Conservation (phyloP, 2,329 filamentous ascomycete genomes). For the Metarhizium sp. region DNA sequence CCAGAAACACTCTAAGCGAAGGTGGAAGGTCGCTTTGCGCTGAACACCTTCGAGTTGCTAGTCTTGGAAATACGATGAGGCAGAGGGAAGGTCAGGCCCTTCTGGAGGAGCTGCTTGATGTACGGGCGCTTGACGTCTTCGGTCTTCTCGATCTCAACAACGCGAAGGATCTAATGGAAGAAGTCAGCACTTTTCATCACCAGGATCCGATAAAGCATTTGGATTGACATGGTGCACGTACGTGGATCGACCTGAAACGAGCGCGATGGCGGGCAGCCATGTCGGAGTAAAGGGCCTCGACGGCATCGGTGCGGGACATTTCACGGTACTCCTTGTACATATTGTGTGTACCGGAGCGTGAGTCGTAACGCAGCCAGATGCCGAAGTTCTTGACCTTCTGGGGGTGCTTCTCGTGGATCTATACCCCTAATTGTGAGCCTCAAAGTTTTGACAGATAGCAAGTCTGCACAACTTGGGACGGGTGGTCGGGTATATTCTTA, state of each 20-base stretch:
- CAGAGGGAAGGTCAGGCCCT: slow-evolving; percentile 96
- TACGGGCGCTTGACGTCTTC: slow-evolving; percentile 96
- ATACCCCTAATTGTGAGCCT: slow-evolving; percentile 7
- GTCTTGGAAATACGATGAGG: slow-evolving; percentile 88
- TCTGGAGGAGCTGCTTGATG: slow-evolving; percentile 96
- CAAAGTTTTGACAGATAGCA: background rate
- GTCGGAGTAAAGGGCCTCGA: slow-evolving; percentile 97
- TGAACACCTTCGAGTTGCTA: slow-evolving; percentile 83
- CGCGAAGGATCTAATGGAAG: slow-evolving; percentile 75
- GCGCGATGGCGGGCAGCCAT: slow-evolving; percentile 97
- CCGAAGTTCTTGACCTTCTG: slow-evolving; percentile 99
- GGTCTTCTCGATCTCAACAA: slow-evolving; percentile 91
- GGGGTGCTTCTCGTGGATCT: slow-evolving; percentile 99
- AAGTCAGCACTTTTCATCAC: slow-evolving; percentile 4
- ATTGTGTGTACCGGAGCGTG: slow-evolving; percentile 99
- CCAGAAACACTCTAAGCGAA: slow-evolving; percentile 75
- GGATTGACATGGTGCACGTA: slow-evolving; percentile 42
- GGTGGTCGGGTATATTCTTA: slow-evolving; percentile 30
- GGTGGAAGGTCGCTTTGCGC: slow-evolving; percentile 86
- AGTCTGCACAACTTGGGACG: background rate
- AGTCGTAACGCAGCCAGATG: slow-evolving; percentile 99
- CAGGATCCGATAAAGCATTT: too few species aligned
- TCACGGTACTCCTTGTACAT: slow-evolving; percentile 99
- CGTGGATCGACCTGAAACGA: slow-evolving; percentile 97
- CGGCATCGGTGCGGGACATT: slow-evolving; percentile 90